Base-by-base conservation (phyloP, 805 yeast species). In the Candida takata region DNA sequence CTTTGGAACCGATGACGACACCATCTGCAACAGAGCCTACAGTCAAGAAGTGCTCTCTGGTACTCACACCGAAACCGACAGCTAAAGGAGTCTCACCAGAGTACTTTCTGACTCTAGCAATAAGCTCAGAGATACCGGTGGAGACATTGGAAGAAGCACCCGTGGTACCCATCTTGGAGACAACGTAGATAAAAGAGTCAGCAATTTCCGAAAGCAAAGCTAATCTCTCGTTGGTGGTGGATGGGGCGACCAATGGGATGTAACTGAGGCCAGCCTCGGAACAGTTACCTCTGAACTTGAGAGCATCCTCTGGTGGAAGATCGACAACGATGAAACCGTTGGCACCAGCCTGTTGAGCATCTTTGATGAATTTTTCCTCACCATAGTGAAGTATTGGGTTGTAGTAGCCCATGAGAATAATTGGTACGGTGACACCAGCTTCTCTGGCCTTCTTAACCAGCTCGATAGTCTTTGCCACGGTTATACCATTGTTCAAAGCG, bases 221-320 rank as follows among this genome's bases (percentile, higher is more conserved):
- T 50, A 92, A 72, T 52, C 99, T 76, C 35, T 81, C 92, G 54
- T 90, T 90, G 27, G 95, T 82, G 32, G 98, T 92, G 24, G 95
- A 84, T 29, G 98, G 99, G 2, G 98, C 97, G 32, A 92, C 95
- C 41, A 92, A 67, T 27, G 99, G 99, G 42, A 92, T 77, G 56
- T 87, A 87, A 35, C 90, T 78, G 45, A 92, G 61, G 8, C 85
- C 94, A 39, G 71, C 65, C 33, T 67, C 61, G 20, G 80, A 55
- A 58, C 95, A 85, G 33, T 68, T 66, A 38, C 75, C 68, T 67
- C 98, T 77, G 60, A 90, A 83, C 47, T 82, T 77, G 47, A 84
- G 70, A 14, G 98, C 97, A 62, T 88, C 97, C 69, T 92, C 97
- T 20, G 98, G 98, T 34, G 99, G 99, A 51, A 92, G 68, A 60